Evolutionary conservation across 1,139 yeast species (phyloP), one percentile per base, ranked within the genome.

Genomic region (Hemisphaericaspora lyxosophila): DNA sequence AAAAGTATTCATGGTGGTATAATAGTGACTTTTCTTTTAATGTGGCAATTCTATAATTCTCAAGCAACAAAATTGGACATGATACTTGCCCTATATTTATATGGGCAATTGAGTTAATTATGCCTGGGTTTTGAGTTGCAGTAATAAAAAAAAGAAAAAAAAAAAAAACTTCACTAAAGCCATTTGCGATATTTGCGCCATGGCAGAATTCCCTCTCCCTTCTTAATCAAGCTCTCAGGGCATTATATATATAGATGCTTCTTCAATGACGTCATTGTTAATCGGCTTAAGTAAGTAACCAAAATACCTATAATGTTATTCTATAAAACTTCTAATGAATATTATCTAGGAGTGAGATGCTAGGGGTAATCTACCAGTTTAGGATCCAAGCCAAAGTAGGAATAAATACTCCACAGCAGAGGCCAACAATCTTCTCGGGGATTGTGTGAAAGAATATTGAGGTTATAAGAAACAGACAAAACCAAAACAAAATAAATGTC

Each of bases 391-490:
- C 26, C 3, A 49, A 6, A 2, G 56, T 38, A 0, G 81, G 77
- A 2, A 74, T 57, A 0, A 59, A 33, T 39, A 72, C 53, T 0
- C 83, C 86, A 43, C 74, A 57, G 0, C 57, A 8, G 9, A 78
- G 51, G 0, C 88, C 89, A 2, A 70, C 54, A 1, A 76, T 34
- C 45, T 80, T 79, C 51, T 83, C 90, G 3, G 59, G 27, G 1
- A 73, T 36, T 0, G 87, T 80, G 52, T 83, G 90, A 54, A 78
- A 83, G 48, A 81, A 82, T 1, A 78, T 48, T 3, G 84, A 67
- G 0, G 90, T 83, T 5, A 81, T 60, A 6, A 62, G 37, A 35
- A 70, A 68, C 53, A 79, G 62, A n/a, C 57, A 41, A 26, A 59
- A 57, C 84, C 83, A 78, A 8, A 69, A 47, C 2, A 43, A 16